Percentiles rank a stretch among this genome's conserved stretches.
Conservation (phyloP, 805 yeast genomes). For the Isabelozyma heimii region DNA sequence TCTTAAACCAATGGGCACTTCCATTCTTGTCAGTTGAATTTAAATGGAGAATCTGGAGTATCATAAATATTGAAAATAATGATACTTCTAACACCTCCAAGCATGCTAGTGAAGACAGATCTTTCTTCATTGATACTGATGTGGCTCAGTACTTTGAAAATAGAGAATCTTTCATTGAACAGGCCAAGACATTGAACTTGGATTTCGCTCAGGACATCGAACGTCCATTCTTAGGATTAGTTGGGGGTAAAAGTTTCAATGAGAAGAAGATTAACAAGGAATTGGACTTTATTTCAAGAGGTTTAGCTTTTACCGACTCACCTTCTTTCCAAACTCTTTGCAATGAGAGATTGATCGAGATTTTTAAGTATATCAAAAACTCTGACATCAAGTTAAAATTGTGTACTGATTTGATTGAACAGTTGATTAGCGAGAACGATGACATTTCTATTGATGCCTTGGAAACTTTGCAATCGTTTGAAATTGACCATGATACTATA, state of each 20-base stretch:
- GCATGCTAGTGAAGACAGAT: constrained; percentile 29
- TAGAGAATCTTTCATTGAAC: constrained; percentile 43
- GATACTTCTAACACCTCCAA: background rate
- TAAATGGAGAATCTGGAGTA: constrained; percentile 45
- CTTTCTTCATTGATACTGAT: constrained; percentile 29
- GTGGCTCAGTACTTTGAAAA: constrained; percentile 23
- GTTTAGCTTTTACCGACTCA: constrained; percentile 30
- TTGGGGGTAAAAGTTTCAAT: constrained; percentile 44
- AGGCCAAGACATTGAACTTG: constrained; percentile 48
- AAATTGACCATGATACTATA: constrained; percentile 55
- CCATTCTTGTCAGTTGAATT: constrained; percentile 37
- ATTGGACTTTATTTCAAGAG: constrained; percentile 56
- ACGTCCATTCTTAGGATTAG: constrained; percentile 50
- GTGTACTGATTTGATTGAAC: constrained; percentile 44
- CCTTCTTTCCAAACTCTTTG: constrained; percentile 42
- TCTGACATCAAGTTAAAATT: constrained; percentile 56
- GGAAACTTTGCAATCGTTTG: constrained; percentile 52
- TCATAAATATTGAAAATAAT: constrained; percentile 20
- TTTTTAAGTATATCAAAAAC: constrained; percentile 55
- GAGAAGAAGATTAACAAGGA: constrained; percentile 54
- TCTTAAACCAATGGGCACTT: constrained; percentile 64
- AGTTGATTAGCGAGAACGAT: constrained; percentile 49
- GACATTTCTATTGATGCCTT: constrained; percentile 31
- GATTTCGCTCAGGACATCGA: constrained; percentile 55
- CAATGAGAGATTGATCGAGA: constrained; percentile 47